Evolutionary conservation across 495 filamentous ascomycete species (phyloP).

Genomic region (Tuber melanosporum): DNA sequence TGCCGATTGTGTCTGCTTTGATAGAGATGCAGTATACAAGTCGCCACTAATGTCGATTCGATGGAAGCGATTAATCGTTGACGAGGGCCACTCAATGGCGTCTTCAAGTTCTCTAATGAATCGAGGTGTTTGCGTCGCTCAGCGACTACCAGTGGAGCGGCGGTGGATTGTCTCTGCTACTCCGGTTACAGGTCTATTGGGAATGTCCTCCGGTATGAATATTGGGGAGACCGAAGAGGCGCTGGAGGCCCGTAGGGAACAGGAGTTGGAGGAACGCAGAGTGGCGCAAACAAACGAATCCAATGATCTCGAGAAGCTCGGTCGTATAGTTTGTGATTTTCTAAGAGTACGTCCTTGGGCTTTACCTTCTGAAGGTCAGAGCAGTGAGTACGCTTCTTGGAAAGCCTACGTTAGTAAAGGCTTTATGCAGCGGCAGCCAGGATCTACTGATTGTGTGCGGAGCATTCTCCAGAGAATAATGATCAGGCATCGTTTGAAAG

Average conservation of each 20-base stretch:
- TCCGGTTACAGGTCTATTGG: slow-evolving; percentile 72
- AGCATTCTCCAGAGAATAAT: slow-evolving; percentile 68
- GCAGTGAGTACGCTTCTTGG: slow-evolving; percentile 58
- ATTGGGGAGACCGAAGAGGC: slow-evolving; percentile 45
- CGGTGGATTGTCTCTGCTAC: slow-evolving; percentile 91
- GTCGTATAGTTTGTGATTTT: slow-evolving; percentile 62
- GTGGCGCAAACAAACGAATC: slow-evolving; percentile 51
- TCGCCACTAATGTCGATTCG: slow-evolving; percentile 65
- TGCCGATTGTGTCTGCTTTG: slow-evolving; percentile 46
- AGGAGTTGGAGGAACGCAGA: slow-evolving; percentile 33
- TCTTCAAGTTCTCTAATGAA: slow-evolving; percentile 51
- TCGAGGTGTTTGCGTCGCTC: slow-evolving; percentile 60
- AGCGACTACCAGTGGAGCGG: slow-evolving; percentile 61
- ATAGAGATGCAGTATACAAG: slow-evolving; percentile 45
- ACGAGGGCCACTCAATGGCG: slow-evolving; percentile 82
- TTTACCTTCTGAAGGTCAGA: slow-evolving; percentile 21
- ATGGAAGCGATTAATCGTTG: slow-evolving; percentile 80
- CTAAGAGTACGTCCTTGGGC: slow-evolving; percentile 72
- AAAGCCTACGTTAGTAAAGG: slow-evolving; percentile 65
- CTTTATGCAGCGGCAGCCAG: slow-evolving; percentile 49
- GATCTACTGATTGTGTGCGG: slow-evolving; percentile 58
- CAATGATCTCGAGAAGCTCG: slow-evolving; percentile 69
- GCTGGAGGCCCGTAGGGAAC: background rate
- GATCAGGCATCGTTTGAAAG: slow-evolving; percentile 67
- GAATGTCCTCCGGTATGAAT: slow-evolving; percentile 60